Percentiles rank a stretch among this genome's conserved stretches.
Evolutionary conservation across 2,329 filamentous ascomycete genomes (phyloP).

Genomic region (Ilyonectria destructans): DNA sequence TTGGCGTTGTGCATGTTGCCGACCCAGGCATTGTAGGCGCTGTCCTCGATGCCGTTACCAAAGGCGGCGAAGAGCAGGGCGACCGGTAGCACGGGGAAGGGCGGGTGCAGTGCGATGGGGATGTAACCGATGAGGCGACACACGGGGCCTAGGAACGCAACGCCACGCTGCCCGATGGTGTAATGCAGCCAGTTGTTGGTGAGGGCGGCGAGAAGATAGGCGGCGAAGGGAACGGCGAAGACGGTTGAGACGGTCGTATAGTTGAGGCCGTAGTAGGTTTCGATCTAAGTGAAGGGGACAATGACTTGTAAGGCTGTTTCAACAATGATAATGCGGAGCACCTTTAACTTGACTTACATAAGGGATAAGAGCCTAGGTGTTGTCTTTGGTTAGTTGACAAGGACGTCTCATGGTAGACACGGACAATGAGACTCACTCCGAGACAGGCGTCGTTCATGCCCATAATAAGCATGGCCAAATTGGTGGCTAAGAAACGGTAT

Average conservation of each 20-base stretch:
- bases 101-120: conserved; percentile 77
- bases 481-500: conserved; percentile 71
- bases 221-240: conserved; percentile 77
- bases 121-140: conserved; percentile 78
- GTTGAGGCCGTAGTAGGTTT: conserved; percentile 71
- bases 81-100: conserved; percentile 77
- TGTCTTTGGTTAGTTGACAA: conserved; percentile 29
- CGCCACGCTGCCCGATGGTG: conserved; percentile 78
- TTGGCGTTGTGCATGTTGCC: conserved; percentile 83
- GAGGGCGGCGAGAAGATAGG: conserved; percentile 76
- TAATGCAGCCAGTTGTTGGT: conserved; percentile 78
- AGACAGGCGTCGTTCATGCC: conserved; percentile 80
- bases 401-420: not conserved
- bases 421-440: conserved; percentile 64
- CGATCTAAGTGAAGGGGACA: conserved; percentile 42
- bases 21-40: conserved; percentile 73
- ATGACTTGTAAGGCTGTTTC: not conserved
- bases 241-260: conserved; percentile 78
- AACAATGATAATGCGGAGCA: not conserved
- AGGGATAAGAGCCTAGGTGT: conserved; percentile 63
- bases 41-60: conserved; percentile 79
- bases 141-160: conserved; percentile 76
- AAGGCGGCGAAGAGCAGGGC: conserved; percentile 78
- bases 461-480: conserved; percentile 76
- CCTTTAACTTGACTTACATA: conserved; percentile 55